Evolutionary conservation across 192 early-diverging fungal genomes (phyloP).

Genomic region (Coemansia sp.): DNA sequence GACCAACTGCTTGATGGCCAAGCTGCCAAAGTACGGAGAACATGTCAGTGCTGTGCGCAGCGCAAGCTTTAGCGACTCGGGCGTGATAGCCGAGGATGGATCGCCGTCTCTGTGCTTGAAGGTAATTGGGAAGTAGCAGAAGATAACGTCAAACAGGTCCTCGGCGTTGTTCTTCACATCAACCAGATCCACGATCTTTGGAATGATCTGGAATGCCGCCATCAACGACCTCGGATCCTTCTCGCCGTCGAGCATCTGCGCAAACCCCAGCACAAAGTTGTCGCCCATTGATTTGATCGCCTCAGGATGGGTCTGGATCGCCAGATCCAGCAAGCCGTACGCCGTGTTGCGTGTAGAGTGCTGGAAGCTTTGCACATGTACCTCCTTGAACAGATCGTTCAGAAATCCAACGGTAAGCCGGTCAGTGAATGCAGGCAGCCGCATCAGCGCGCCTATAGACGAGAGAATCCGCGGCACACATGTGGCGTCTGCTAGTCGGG

Average conservation of each 20-base stretch:
- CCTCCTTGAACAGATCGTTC: conserved; percentile 68
- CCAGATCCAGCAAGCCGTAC: conserved; percentile 70
- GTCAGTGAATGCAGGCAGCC: conserved; percentile 61
- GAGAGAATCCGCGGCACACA: conserved; percentile 67
- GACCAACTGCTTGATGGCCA: conserved; percentile 84
- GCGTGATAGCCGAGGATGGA: conserved; percentile 83
- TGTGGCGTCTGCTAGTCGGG: conserved; percentile 70
- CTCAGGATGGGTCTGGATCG: conserved; percentile 59
- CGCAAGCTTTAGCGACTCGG: conserved; percentile 83
- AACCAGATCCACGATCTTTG: conserved; percentile 69
- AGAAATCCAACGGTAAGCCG: conserved; percentile 58
- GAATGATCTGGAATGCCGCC: conserved; percentile 78
- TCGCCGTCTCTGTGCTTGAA: conserved; percentile 96
- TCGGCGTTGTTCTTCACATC: conserved; percentile 80
- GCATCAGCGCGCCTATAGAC: conserved; percentile 63
- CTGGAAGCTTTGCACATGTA: conserved; percentile 90
- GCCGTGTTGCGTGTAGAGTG: conserved; percentile 77
- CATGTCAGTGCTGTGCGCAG: conserved; percentile 78
- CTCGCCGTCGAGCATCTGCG: conserved; percentile 91
- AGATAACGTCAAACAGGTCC: conserved; percentile 95
- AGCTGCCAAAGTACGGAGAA: conserved; percentile 74
- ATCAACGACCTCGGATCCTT: conserved; percentile 98
- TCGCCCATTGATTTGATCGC: conserved; percentile 66
- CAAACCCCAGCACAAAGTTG: conserved; percentile 81
- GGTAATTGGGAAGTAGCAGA: conserved; percentile 99